Evolutionary conservation across 768 basidiomycete genomes (phyloP), one percentile per base, ranked within the genome.

Genomic region (Clavulina sp.): DNA sequence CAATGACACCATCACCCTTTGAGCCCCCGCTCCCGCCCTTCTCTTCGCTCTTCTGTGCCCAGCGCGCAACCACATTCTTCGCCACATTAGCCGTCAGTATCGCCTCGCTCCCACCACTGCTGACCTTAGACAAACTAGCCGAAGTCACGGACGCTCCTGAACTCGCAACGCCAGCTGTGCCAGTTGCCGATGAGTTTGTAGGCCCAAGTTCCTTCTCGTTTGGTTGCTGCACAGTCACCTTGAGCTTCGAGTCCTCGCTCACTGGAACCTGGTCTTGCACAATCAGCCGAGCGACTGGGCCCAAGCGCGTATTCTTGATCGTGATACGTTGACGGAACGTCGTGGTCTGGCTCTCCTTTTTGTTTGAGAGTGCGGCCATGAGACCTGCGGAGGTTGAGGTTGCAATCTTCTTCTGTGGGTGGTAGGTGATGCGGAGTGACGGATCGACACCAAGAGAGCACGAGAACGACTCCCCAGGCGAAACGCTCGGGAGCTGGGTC

Each of bases 61-160:
- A 59, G 66, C 18, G 65, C 66, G 69, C 71, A 4, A 61, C 30
- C 26, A 51, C 54, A 19, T 49, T 70, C 60, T 70, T 73, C 0
- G 69, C 70, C 2, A 70, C 73, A 4, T 63, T 69, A 49, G 69
- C 68, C 48, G 60, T 63, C 31, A 62, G 63, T 56, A 74, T 74
- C 19, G 69, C 58, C 61, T 73, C 76, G 5, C 67, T 54, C 28
- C 74, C 70, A 4, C n/a, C n/a, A n/a, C n/a, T 21, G 4, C 38
- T 4, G 24, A 3, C n/a, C 19, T 36, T 18, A 23, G 54, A n/a
- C n/a, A n/a, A 5, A 3, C 19, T 2, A 6, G 23, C n/a, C 5
- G 18, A 18, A 9, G 54, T 19, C 2, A n/a, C 5, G 18, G 21
- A 9, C 46, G 21, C 6, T 23, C 53, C 19, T 38, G 26, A 13